phyloP scores from a whole-genome alignment of 106 monocot genomes.

The Platanthera guangdongensis region DNA sequence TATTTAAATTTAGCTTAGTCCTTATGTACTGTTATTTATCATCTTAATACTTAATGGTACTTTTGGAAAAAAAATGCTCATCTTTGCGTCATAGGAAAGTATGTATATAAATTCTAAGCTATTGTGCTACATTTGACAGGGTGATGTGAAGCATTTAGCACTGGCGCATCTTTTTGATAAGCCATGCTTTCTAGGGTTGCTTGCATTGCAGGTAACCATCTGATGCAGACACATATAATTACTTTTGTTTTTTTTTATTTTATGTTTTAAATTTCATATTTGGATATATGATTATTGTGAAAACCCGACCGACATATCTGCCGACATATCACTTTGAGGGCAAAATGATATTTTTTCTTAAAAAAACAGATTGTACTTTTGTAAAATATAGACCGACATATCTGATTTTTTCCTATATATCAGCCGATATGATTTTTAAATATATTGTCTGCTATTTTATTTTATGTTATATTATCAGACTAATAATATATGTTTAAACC shows the following conservation, averaged over 20 bases:
- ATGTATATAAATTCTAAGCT: background rate
- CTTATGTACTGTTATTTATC: background rate
- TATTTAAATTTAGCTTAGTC: background rate
- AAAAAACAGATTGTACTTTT: too few species aligned
- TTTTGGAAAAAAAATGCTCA: background rate
- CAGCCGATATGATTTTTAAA: too few species aligned
- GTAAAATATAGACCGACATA: too few species aligned
- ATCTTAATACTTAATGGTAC: background rate
- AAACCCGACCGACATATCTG: too few species aligned
- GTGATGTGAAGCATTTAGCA: slow-evolving; percentile 76
- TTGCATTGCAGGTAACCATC: slow-evolving; percentile 67
- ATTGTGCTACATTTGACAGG: slow-evolving; percentile 34
- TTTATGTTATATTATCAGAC: too few species aligned
- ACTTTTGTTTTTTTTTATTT: too few species aligned
- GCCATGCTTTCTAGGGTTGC: slow-evolving; percentile 94
- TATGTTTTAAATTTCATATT: background rate
- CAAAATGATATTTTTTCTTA: too few species aligned
- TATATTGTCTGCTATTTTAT: too few species aligned
- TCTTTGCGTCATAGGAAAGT: background rate
- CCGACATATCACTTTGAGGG: too few species aligned
- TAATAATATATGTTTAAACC: too few species aligned
- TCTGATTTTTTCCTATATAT: too few species aligned
- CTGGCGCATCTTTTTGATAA: slow-evolving; percentile 98
- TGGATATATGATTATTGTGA: background rate
- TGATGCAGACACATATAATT: too few species aligned